These are phyloP conservation scores for Peterozyma toletana DNA, from an alignment of 805 yeast genomes.

Conservation along the genomic window DNA sequence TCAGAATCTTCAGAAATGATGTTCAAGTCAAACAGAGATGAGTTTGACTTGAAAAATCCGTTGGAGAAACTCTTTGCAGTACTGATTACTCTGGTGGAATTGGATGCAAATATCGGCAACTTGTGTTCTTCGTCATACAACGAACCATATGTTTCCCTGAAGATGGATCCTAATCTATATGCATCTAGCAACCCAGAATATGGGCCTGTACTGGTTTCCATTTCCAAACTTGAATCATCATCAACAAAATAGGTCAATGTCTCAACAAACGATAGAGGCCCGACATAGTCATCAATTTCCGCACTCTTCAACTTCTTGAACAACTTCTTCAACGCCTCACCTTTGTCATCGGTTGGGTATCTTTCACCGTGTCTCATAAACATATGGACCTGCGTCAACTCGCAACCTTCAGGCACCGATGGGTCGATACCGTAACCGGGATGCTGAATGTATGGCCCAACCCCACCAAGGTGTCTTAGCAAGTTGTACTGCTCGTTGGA, in stretches of 20 bases:
- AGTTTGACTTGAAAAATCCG: slow-evolving; percentile 47
- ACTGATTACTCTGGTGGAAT: slow-evolving; percentile 46
- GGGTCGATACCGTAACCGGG: slow-evolving; percentile 46
- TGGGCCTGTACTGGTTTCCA: slow-evolving; percentile 42
- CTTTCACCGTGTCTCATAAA: slow-evolving; percentile 55
- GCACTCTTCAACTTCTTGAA: slow-evolving; percentile 7
- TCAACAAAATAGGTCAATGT: slow-evolving; percentile 36
- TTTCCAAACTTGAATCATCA: slow-evolving; percentile 32
- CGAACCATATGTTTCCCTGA: slow-evolving; percentile 40
- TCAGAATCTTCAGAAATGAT: slow-evolving; percentile 37
- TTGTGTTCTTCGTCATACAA: slow-evolving; percentile 29
- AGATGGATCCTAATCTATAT: slow-evolving; percentile 37
- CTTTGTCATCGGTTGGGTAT: slow-evolving; percentile 28
- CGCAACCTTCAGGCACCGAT: slow-evolving; percentile 43
- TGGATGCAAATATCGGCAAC: slow-evolving; percentile 48
- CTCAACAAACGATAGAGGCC: slow-evolving; percentile 39
- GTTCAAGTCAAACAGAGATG: slow-evolving; percentile 25
- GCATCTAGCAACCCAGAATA: slow-evolving; percentile 49
- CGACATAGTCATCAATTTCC: slow-evolving; percentile 18
- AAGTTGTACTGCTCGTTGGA: slow-evolving; percentile 36
- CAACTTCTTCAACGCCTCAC: slow-evolving; percentile 9
- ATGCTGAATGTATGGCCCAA: slow-evolving; percentile 44
- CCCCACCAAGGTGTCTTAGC: slow-evolving; percentile 39
- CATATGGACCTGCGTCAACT: slow-evolving; percentile 46
- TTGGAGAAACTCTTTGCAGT: slow-evolving; percentile 49